A percentile compares a stretch with the other conserved stretches of the same genome.
Conservation (phyloP, 345 rosid genomes). For the Salix suchowensis region DNA sequence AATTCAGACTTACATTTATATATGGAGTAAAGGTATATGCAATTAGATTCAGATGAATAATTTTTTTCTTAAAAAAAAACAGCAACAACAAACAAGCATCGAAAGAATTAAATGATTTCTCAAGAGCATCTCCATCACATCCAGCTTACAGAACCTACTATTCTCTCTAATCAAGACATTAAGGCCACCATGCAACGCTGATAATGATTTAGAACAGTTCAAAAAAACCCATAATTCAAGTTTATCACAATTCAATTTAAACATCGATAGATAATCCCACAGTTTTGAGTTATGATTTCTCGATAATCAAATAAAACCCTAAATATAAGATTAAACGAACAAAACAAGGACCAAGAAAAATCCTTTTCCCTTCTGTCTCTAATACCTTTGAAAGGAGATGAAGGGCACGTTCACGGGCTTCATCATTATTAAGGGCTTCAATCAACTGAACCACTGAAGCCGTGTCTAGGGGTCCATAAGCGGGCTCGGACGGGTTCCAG, state of each 20-base stretch:
- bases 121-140: neutral
- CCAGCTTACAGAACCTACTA: neutral
- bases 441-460: conserved; percentile 16
- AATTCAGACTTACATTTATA: too few species aligned
- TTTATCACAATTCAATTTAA: too few species aligned
- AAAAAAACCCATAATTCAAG: neutral
- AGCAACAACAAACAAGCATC: too few species aligned
- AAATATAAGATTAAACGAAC: neutral
- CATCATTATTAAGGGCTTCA: conserved; percentile 14
- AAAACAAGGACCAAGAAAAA: neutral
- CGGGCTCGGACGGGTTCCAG: neutral
- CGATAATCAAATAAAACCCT: neutral
- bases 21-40: too few species aligned
- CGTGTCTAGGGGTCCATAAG: neutral
- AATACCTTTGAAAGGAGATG: conserved; percentile 26
- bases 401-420: conserved; percentile 25
- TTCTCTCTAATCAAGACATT: neutral
- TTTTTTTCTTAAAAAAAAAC: too few species aligned
- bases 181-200: conserved; percentile 1
- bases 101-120: too few species aligned
- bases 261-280: too few species aligned
- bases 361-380: neutral
- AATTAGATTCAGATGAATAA: too few species aligned
- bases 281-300: too few species aligned
- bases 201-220: neutral